Evolutionary conservation across 768 basidiomycete genomes (phyloP).

Genomic region (Suillus alpinus): DNA sequence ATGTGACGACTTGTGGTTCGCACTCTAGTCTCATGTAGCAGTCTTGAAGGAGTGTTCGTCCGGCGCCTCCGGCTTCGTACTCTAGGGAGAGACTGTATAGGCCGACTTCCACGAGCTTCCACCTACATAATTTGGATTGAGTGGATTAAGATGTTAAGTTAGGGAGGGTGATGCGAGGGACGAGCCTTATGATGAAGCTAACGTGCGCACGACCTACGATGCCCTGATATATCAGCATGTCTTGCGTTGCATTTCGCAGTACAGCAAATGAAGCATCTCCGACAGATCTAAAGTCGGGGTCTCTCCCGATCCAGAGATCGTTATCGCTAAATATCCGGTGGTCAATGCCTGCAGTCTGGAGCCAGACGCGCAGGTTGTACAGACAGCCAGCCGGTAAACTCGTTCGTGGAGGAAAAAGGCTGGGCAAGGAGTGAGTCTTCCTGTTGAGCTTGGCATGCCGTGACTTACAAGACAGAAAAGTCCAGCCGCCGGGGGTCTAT

Average conservation of each 20-base stretch:
- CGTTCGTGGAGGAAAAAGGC: constrained; percentile 59
- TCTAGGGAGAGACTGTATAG: constrained; percentile 57
- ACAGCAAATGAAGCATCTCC: constrained; percentile 55
- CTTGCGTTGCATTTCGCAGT: constrained; percentile 39
- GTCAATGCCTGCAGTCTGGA: constrained; percentile 53
- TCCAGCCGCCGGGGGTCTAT: constrained; percentile 55
- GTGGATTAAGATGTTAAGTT: not conserved
- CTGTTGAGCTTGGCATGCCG: not conserved
- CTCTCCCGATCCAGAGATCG: constrained; percentile 63
- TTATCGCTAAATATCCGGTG: constrained; percentile 65
- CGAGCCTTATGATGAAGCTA: constrained; percentile 53
- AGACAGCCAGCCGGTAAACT: constrained; percentile 52
- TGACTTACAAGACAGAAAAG: constrained; percentile 60
- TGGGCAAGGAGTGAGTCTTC: constrained; percentile 20
- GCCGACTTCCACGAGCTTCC: constrained; percentile 42
- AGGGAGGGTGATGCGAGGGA: not conserved
- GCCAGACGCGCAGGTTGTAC: constrained; percentile 62
- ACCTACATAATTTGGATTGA: constrained; percentile 34
- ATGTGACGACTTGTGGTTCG: constrained; percentile 51
- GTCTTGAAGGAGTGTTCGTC: constrained; percentile 51
- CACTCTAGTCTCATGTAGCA: constrained; percentile 50
- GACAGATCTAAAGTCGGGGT: constrained; percentile 61
- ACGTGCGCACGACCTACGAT: constrained; percentile 56
- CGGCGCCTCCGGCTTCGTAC: constrained; percentile 64
- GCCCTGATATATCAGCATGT: constrained; percentile 52